Conservation (phyloP, 306 rosid genomes). For the Vachellia collinsii region DNA sequence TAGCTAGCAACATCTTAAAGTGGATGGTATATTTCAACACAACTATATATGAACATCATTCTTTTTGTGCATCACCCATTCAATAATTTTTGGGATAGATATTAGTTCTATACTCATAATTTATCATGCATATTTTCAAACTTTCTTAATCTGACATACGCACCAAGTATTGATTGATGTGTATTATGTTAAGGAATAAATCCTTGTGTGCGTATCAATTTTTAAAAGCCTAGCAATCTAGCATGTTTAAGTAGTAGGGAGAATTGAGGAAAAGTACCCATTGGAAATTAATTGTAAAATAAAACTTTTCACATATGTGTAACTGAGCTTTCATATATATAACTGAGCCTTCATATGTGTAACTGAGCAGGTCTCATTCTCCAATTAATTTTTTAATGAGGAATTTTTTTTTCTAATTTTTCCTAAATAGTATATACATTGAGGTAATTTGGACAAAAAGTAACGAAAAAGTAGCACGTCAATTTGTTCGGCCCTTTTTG, state of each 20-base stretch:
- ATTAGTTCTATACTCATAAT: neutral
- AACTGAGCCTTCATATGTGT: no score
- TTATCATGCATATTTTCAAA: neutral
- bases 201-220: neutral
- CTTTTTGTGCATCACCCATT: neutral
- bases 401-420: no score
- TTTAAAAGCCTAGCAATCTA: no score
- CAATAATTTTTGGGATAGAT: neutral
- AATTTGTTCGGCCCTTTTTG: neutral
- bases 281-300: no score
- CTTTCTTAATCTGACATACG: neutral
- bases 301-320: no score
- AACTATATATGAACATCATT: neutral
- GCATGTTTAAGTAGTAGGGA: no score
- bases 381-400: no score
- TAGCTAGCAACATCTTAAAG: neutral
- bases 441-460: neutral
- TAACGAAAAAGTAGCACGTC: neutral
- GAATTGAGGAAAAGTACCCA: no score
- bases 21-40: neutral
- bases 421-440: neutral
- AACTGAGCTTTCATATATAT: no score
- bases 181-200: neutral
- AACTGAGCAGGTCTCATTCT: no score
- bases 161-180: neutral